These are phyloP conservation scores for Daldinia bambusicola DNA, from an alignment of 495 filamentous ascomycete species.

Conservation along the genomic window DNA sequence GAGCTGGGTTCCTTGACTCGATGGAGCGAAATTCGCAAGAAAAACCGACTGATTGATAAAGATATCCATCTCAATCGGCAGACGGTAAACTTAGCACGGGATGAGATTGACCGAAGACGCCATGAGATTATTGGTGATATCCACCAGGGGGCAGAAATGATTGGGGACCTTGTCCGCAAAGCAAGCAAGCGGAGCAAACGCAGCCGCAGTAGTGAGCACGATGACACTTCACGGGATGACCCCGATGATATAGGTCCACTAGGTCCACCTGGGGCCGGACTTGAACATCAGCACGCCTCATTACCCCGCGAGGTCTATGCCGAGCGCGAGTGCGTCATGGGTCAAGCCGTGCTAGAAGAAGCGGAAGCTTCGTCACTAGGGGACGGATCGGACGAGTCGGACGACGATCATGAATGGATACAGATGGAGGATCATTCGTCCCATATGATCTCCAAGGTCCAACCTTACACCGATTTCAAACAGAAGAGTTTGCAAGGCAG, in stretches of 20 bases:
- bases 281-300: slow-evolving; percentile 31
- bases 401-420: slow-evolving; percentile 29
- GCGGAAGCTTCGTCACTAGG: slow-evolving; percentile 30
- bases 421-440: slow-evolving; percentile 35
- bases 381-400: slow-evolving; percentile 25
- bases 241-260: slow-evolving; percentile 37
- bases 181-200: slow-evolving; percentile 51
- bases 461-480: slow-evolving; percentile 23
- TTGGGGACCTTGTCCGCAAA: slow-evolving; percentile 50
- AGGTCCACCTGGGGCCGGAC: slow-evolving; percentile 37
- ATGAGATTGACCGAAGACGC: slow-evolving; percentile 48
- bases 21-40: slow-evolving; percentile 76
- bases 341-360: slow-evolving; percentile 48
- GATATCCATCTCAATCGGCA: slow-evolving; percentile 53
- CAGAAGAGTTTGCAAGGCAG: slow-evolving; percentile 9
- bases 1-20: slow-evolving; percentile 71
- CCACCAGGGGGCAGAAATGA: slow-evolving; percentile 40
- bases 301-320: slow-evolving; percentile 39
- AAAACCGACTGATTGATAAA: slow-evolving; percentile 68
- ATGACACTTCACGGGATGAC: slow-evolving; percentile 28
- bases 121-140: slow-evolving; percentile 44
- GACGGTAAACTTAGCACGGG: slow-evolving; percentile 51
- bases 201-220: slow-evolving; percentile 44
- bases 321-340: slow-evolving; percentile 48
- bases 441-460: slow-evolving; percentile 40